Evolutionary conservation across 306 rosid genomes (phyloP).

Genomic region (Prunus salicina): DNA sequence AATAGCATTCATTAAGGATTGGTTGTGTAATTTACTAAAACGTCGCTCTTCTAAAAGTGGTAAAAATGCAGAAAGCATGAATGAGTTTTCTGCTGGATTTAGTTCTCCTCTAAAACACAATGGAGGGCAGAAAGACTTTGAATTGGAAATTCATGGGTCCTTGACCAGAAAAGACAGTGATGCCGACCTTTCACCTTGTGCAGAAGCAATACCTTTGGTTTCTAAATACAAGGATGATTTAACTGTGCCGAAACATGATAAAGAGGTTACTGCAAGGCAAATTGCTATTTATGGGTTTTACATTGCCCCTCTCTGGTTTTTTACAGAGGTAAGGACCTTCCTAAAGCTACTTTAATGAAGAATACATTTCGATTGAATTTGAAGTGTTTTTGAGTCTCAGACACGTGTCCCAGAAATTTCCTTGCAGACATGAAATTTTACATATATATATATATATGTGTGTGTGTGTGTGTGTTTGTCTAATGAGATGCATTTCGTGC

Average conservation of each 20-base stretch:
- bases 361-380: neutral
- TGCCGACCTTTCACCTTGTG: constrained; percentile 45
- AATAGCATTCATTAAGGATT: constrained; percentile 88
- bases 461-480: neutral
- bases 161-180: constrained; percentile 66
- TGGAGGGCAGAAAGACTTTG: constrained; percentile 47
- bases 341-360: constrained; percentile 17
- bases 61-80: constrained; percentile 43
- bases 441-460: neutral
- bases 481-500: neutral
- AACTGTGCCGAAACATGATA: constrained; percentile 41
- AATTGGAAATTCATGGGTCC: constrained; percentile 48
- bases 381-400: neutral
- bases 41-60: constrained; percentile 62
- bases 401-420: neutral
- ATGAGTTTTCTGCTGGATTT: constrained; percentile 31
- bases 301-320: constrained; percentile 94
- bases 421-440: neutral
- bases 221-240: constrained; percentile 53
- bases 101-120: constrained; percentile 42
- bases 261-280: constrained; percentile 54
- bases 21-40: constrained; percentile 58
- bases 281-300: constrained; percentile 82
- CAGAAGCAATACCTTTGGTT: constrained; percentile 67
- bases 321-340: constrained; percentile 72